Evolutionary conservation across 495 filamentous ascomycete species (phyloP).

Genomic region (Rostrohypoxylon terebratum): DNA sequence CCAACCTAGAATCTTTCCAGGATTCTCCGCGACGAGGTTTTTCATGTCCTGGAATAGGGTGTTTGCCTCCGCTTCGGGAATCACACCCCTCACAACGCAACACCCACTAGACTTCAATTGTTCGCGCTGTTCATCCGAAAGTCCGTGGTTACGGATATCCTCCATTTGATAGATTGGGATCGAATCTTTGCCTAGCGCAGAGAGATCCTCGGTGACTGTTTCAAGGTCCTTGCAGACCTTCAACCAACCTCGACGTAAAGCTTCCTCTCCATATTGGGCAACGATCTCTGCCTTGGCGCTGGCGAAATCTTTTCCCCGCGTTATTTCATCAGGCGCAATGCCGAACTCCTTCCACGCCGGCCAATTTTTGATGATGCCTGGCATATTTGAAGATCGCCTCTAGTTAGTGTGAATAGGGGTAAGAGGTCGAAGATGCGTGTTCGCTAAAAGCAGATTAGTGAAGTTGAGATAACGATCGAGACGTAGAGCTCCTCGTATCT

Average conservation of each 20-base stretch:
- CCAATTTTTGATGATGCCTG: slow-evolving; percentile 1
- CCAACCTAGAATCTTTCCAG: background rate
- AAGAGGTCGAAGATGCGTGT: background rate
- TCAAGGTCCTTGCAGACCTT: background rate
- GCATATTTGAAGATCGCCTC: background rate
- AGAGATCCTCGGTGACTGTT: background rate
- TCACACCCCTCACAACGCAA: background rate
- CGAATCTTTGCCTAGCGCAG: background rate
- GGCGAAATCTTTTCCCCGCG: background rate
- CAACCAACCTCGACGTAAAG: background rate
- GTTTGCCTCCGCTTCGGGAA: background rate
- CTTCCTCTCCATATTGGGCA: slow-evolving; percentile 5
- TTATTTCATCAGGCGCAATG: background rate
- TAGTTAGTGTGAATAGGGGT: background rate
- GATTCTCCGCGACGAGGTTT: background rate
- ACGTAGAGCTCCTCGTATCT: background rate
- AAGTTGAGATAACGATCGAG: background rate
- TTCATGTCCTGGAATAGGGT: slow-evolving; percentile 8
- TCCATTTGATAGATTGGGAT: background rate
- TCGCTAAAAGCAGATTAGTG: background rate
- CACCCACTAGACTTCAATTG: background rate
- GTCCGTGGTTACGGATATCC: background rate
- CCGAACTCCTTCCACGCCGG: slow-evolving; percentile 12
- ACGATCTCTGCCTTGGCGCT: slow-evolving; percentile 7
- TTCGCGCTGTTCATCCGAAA: background rate